Evolutionary conservation across 345 rosid genomes (phyloP).

Genomic region (Erysimum cheiranthoides): DNA sequence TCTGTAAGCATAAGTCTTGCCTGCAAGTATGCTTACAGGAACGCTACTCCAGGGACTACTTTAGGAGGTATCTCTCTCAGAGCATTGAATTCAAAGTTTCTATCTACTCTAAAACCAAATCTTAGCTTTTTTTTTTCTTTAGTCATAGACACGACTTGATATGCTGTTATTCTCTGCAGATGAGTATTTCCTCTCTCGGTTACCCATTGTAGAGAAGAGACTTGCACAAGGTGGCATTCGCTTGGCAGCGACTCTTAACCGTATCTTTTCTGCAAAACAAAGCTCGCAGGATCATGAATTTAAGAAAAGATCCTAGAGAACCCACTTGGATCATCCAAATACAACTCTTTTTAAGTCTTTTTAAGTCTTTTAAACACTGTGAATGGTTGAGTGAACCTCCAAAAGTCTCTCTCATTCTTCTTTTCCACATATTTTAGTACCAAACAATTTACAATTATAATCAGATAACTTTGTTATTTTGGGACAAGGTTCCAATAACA

Average conservation of each 20-base stretch:
- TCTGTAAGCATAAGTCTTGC: constrained; percentile 85
- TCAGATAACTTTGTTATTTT: neutral
- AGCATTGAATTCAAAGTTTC: neutral
- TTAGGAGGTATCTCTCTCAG: constrained; percentile 58
- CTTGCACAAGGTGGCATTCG: constrained; percentile 89
- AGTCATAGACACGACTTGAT: neutral
- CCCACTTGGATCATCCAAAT: neutral
- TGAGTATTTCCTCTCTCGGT: constrained; percentile 78
- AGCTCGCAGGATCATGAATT: constrained; percentile 55
- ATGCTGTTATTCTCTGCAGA: constrained; percentile 50
- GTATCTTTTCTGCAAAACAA: constrained; percentile 56
- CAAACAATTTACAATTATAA: neutral
- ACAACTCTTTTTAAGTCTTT: neutral
- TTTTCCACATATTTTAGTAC: neutral
- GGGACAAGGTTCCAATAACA: neutral
- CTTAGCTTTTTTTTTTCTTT: constrained; percentile 13
- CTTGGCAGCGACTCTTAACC: constrained; percentile 81
- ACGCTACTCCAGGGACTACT: constrained; percentile 87
- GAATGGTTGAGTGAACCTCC: neutral
- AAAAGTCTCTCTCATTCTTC: neutral
- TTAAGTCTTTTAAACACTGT: neutral
- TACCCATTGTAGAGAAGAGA: constrained; percentile 79
- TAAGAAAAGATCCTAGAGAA: neutral
- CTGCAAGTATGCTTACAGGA: constrained; percentile 81
- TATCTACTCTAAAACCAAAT: constrained; percentile 11